Conservation (phyloP, 768 basidiomycete species). For the Boletus tomentosulus region DNA sequence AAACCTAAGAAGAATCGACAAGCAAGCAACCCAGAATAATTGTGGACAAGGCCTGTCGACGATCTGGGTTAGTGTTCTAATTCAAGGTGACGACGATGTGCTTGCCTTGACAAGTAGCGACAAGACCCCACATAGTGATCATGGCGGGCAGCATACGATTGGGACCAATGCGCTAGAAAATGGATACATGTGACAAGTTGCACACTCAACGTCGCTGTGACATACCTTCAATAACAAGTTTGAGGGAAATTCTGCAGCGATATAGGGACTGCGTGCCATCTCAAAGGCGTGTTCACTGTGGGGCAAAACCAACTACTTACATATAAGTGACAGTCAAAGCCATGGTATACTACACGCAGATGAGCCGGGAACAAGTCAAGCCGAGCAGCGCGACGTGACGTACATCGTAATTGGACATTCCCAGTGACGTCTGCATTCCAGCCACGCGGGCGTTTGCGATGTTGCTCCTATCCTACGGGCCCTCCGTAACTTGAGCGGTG, state of each 20-base stretch:
- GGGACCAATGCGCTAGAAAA: conserved; percentile 40
- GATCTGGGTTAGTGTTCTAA: not conserved
- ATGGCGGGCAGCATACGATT: conserved; percentile 60
- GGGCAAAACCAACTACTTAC: conserved; percentile 5
- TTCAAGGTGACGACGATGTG: not conserved
- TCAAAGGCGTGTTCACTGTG: not conserved
- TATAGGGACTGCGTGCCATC: conserved; percentile 40
- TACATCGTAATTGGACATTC: conserved; percentile 22
- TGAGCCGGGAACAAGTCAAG: not conserved
- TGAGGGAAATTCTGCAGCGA: conserved; percentile 56
- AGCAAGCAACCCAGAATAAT: not conserved
- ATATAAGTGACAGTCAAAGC: conserved; percentile 28
- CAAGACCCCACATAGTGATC: conserved; percentile 66
- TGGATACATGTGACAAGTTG: not conserved
- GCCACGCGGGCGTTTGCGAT: conserved; percentile 60
- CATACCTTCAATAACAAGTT: conserved; percentile 51
- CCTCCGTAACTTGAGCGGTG: not conserved
- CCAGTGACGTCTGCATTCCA: conserved; percentile 52
- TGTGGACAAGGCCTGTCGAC: not conserved
- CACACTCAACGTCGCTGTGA: not conserved
- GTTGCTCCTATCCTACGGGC: conserved; percentile 37
- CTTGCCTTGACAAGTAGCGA: conserved; percentile 56
- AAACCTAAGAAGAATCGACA: conserved; percentile 1
- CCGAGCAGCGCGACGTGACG: not conserved
- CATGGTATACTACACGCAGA: conserved; percentile 31